Base-by-base conservation (phyloP, 2,329 filamentous ascomycete genomes). In the Sarocladiaceae sp. region DNA sequence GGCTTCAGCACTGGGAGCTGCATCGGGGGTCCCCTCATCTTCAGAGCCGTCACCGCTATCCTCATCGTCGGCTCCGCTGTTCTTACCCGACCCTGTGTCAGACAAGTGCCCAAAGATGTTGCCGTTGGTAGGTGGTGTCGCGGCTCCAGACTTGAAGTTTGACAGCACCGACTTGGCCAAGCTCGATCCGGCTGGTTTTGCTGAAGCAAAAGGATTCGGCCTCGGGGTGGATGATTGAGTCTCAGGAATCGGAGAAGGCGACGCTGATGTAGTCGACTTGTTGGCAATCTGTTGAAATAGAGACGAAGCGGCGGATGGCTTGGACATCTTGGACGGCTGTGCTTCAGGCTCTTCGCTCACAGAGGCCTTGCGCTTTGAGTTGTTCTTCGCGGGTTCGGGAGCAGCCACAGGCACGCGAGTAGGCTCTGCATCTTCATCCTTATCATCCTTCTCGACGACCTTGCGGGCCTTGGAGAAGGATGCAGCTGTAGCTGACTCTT, bases 71-170 rank as follows among this genome's bases (percentile, higher is more conserved):
- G 67, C 60, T 1, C 70, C 71, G 49, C 76, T 79, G 42, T 70
- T 76, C 57, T 74, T 75, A 32, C 69, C 64, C 12, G 73, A 75
- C 51, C 74, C 76, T 24, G 64, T 66, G 53, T 78, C 75, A 1
- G 77, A 80, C 6, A 82, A 66, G 51, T 81, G 74, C 19, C 70
- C 72, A 54, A 83, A 83, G 41, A 80, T 79, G 54, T 82, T 80
- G 13, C 51, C 57, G 19, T 33, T 33, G 3, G 57, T 45, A 1
- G 58, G 34, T 7, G 42, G 37, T 40, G 53, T 53, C 13, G 50
- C 47, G 35, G 49, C 53, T 12, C 49, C 49, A 7, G 64, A 55
- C 55, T 71, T 70, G 13, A 62, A 43, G 44, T 60, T 64, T 29
- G 65, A 61, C 47, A 73, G 61, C 10, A 72, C 66, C 1, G 71